Conservation (phyloP, 345 rosid genomes). For the Aethionema arabicum region DNA sequence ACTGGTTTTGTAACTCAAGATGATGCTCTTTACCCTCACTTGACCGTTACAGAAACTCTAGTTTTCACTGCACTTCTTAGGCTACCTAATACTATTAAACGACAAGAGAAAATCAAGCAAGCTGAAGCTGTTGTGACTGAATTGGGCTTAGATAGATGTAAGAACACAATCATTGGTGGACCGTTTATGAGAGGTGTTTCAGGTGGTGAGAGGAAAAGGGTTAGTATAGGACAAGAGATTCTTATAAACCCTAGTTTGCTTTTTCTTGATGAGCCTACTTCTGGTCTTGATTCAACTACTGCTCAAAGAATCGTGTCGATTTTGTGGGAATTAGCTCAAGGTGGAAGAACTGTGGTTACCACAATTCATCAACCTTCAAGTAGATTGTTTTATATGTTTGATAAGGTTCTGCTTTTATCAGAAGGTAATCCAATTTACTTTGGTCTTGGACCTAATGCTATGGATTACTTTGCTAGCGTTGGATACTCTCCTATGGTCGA, state of each 20-base stretch:
- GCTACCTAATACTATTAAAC: conserved; percentile 58
- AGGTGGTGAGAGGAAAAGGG: conserved; percentile 91
- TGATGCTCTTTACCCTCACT: conserved; percentile 53
- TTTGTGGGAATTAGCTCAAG: conserved; percentile 59
- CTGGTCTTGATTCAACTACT: conserved; percentile 90
- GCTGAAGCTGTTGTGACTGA: conserved; percentile 61
- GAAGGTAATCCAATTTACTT: conserved; percentile 77
- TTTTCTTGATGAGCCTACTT: conserved; percentile 90
- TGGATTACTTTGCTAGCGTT: conserved; percentile 70
- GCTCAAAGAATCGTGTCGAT: conserved; percentile 75
- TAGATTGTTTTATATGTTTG: conserved; percentile 78
- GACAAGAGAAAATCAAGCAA: conserved; percentile 65
- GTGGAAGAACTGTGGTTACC: conserved; percentile 75
- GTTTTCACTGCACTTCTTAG: conserved; percentile 73
- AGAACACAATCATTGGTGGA: conserved; percentile 73
- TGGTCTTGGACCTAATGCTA: conserved; percentile 50
- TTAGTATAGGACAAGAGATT: conserved; percentile 91
- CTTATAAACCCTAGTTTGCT: conserved; percentile 87
- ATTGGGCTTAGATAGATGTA: conserved; percentile 68
- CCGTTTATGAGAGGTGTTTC: conserved; percentile 74
- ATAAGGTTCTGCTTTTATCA: conserved; percentile 73
- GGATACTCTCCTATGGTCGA: conserved; percentile 57
- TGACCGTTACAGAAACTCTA: conserved; percentile 69
- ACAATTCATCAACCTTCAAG: conserved; percentile 96
- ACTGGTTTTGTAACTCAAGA: conserved; percentile 67